Evolutionary conservation across 2,329 filamentous ascomycete species (phyloP).

Genomic region (Aspergillus vadensis): DNA sequence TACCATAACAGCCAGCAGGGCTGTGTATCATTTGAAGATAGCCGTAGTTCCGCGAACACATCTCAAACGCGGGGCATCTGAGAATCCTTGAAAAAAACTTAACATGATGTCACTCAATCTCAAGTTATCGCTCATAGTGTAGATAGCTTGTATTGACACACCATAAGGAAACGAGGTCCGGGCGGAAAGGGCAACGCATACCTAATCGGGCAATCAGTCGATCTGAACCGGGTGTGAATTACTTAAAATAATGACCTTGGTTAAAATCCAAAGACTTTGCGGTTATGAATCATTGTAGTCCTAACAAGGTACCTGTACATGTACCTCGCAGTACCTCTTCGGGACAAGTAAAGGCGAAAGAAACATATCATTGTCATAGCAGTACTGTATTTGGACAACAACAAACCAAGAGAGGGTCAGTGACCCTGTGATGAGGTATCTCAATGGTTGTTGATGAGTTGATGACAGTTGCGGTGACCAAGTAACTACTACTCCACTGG

Average conservation of each 20-base stretch:
- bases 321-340: no score
- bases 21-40: constrained; percentile 8
- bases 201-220: constrained; percentile 2
- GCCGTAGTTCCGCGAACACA: not conserved
- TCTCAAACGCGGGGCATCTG: not conserved
- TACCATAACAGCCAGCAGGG: constrained; percentile 10
- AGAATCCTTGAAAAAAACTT: not conserved
- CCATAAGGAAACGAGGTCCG: not conserved
- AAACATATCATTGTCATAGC: not conserved
- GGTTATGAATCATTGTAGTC: not conserved
- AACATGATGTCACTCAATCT: constrained; percentile 2
- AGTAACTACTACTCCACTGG: not conserved
- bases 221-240: not conserved
- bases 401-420: not conserved
- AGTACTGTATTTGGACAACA: not conserved
- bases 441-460: constrained; percentile 4
- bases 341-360: no score
- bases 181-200: not conserved
- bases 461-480: constrained; percentile 11
- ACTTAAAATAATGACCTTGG: not conserved
- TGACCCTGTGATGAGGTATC: not conserved
- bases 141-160: not conserved
- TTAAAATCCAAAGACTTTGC: not conserved
- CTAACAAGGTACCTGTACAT: no score
- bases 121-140: constrained; percentile 4